A percentile compares a stretch with the other conserved stretches of the same genome.
Conservation (phyloP, 2,329 filamentous ascomycete species). For the Tolypocladium endophyticum region DNA sequence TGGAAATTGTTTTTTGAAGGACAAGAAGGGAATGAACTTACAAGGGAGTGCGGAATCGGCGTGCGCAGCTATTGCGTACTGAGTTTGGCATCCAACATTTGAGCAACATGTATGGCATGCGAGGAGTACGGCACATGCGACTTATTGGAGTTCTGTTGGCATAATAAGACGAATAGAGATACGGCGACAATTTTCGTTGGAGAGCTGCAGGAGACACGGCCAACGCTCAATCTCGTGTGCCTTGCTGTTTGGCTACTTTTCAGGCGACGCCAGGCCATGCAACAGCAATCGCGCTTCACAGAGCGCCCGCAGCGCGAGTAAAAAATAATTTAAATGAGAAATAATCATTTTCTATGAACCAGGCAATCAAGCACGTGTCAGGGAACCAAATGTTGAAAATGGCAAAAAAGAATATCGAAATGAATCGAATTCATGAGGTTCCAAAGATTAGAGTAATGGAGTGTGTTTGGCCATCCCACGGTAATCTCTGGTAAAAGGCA, state of each 20-base stretch:
- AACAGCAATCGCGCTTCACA: background rate
- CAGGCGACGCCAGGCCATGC: background rate
- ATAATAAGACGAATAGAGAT: background rate
- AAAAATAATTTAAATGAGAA: background rate
- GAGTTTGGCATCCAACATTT: background rate
- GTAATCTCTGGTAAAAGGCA: constrained; percentile 4
- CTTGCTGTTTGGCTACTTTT: background rate
- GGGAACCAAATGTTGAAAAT: background rate
- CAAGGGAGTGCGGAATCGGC: background rate
- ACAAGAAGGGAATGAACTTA: constrained; percentile 5
- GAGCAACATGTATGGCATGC: background rate
- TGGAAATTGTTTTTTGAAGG: constrained; percentile 11
- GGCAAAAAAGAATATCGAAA: background rate
- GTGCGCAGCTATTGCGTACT: background rate
- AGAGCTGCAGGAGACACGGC: background rate
- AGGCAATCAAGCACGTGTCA: background rate
- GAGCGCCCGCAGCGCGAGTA: background rate
- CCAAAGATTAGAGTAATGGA: constrained; percentile 2
- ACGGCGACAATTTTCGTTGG: background rate
- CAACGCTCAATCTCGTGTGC: background rate
- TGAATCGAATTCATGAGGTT: constrained; percentile 1
- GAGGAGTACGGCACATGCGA: background rate
- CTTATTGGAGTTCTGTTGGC: background rate
- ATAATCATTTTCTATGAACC: background rate
- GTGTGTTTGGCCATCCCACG: constrained; percentile 2